These are phyloP conservation scores for Aureobasidium sp. DNA, from an alignment of 2,329 filamentous ascomycete species.

Conservation along the genomic window DNA sequence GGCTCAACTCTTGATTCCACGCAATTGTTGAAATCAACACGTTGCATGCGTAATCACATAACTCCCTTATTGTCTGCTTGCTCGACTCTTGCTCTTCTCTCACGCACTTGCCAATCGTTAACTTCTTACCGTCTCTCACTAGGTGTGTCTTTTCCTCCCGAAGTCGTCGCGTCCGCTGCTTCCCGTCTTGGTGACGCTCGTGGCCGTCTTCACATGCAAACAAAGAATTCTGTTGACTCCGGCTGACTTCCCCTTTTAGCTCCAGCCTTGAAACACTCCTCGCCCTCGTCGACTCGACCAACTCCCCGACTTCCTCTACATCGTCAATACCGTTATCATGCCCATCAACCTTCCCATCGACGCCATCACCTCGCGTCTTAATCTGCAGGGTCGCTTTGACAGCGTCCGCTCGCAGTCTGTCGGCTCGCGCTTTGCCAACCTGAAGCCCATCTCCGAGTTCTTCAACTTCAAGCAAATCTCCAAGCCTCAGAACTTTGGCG, in stretches of 20 bases:
- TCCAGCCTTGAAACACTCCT: not conserved
- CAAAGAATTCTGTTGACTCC: constrained; percentile 15
- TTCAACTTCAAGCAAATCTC: constrained; percentile 91
- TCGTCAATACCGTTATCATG: constrained; percentile 46
- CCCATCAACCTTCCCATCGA: constrained; percentile 90
- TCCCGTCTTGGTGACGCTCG: not conserved
- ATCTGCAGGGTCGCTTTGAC: constrained; percentile 77
- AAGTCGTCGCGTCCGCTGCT: not conserved
- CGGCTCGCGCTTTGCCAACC: constrained; percentile 78
- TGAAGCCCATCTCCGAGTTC: constrained; percentile 87
- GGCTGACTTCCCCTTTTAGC: constrained; percentile 9
- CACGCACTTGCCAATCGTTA: not conserved
- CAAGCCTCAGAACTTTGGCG: constrained; percentile 85
- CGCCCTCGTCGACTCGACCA: not conserved
- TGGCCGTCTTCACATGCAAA: constrained; percentile 11
- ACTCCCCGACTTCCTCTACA: not conserved
- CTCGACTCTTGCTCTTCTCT: not conserved
- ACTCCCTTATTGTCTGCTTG: not conserved
- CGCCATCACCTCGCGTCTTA: constrained; percentile 82
- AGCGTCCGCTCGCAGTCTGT: constrained; percentile 73
- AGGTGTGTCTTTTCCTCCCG: not conserved
- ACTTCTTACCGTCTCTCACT: no score
- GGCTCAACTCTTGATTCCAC: not conserved
- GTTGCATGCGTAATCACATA: constrained; percentile 8
- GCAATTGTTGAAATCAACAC: constrained; percentile 1